Conservation (phyloP, 1,284 basidiomycete genomes). For the Microbotryomycetes sp. region DNA sequence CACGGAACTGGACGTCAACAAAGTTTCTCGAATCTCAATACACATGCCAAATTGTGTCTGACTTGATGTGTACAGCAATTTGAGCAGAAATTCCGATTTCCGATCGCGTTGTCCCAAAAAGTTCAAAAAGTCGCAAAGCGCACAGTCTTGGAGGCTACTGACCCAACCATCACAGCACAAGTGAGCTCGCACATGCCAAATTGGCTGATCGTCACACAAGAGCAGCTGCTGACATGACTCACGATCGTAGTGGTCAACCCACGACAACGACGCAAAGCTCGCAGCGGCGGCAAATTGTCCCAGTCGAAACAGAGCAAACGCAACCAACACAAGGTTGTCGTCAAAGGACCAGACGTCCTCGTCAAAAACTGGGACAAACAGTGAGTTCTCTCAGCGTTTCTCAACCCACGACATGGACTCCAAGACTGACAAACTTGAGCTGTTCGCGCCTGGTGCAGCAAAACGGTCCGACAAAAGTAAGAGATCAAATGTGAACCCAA, state of each 20-base stretch:
- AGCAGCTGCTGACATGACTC: too few relatives aligned
- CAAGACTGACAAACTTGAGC: constrained; percentile 1
- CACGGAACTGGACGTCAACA: too few relatives aligned
- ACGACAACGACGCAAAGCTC: constrained; percentile 34
- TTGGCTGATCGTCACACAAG: background rate
- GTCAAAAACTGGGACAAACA: constrained; percentile 29
- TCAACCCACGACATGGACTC: background rate
- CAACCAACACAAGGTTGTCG: constrained; percentile 33
- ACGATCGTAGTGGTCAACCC: constrained; percentile 39
- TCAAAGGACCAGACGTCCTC: constrained; percentile 28
- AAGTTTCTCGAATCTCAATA: too few relatives aligned
- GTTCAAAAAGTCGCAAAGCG: background rate
- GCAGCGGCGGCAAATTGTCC: constrained; percentile 9
- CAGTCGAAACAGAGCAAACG: constrained; percentile 8
- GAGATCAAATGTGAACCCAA: background rate
- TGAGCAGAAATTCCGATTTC: background rate
- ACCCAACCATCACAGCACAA: background rate
- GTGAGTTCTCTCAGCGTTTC: constrained; percentile 7
- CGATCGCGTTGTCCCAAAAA: background rate
- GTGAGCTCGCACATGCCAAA: background rate
- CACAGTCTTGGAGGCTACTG: background rate
- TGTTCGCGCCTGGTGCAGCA: constrained; percentile 39
- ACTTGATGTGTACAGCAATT: background rate
- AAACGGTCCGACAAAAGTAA: constrained; percentile 91
- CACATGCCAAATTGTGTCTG: too few relatives aligned